Evolutionary conservation across 2,329 filamentous ascomycete species (phyloP).

Genomic region (Phymatotrichopsis omnivora): DNA sequence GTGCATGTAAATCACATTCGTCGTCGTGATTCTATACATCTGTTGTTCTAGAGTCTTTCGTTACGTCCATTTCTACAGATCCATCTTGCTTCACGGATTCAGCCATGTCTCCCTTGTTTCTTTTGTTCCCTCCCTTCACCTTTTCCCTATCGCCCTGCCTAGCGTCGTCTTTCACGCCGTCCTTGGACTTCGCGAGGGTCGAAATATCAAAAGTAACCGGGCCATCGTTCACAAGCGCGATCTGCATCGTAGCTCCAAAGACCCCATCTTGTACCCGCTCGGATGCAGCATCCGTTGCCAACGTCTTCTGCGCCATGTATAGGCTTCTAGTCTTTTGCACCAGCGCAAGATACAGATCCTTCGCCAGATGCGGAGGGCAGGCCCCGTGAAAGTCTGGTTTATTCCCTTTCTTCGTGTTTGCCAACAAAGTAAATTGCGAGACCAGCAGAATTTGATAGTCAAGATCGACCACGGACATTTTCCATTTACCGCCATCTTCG

Average conservation of each 20-base stretch:
- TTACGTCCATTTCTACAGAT: no score
- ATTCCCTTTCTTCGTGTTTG: constrained; percentile 86
- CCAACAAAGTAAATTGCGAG: constrained; percentile 91
- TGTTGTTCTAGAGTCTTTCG: no score
- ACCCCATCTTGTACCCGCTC: constrained; percentile 73
- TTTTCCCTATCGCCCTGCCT: neutral
- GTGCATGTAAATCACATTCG: no score
- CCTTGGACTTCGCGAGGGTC: constrained; percentile 15
- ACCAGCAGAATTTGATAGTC: constrained; percentile 84
- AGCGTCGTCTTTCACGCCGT: neutral
- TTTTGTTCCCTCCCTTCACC: constrained; percentile 4
- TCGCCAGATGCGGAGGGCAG: constrained; percentile 62
- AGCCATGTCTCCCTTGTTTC: neutral
- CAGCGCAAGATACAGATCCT: constrained; percentile 52
- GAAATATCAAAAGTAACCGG: constrained; percentile 42
- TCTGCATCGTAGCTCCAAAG: constrained; percentile 99
- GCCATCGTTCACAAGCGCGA: constrained; percentile 79
- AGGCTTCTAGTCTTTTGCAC: constrained; percentile 18
- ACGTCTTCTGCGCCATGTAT: constrained; percentile 19
- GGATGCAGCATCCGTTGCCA: constrained; percentile 6
- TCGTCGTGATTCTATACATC: no score
- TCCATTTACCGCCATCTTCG: constrained; percentile 50
- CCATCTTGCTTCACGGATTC: no score
- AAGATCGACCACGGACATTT: constrained; percentile 77
- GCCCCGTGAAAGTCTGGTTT: constrained; percentile 89